phyloP scores from a whole-genome alignment of 164 flowering plant genomes.

The Vitis cinerea region DNA sequence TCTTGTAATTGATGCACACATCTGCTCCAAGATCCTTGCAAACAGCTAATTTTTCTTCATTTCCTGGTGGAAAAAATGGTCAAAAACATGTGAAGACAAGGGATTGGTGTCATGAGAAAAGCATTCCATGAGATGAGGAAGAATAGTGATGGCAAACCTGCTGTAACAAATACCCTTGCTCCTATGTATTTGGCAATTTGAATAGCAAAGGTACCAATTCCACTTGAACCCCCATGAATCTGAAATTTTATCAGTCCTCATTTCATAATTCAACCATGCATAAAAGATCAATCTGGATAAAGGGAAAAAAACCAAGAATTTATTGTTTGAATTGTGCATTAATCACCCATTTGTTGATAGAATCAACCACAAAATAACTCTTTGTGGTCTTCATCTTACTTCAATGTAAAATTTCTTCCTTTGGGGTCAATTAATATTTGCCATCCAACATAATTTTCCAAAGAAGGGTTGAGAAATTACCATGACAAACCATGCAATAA shows the following conservation, averaged over 20 bases:
- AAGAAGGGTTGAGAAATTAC: no score
- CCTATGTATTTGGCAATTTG: slow-evolving; percentile 83
- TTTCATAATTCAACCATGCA: background rate
- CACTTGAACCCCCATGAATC: slow-evolving; percentile 97
- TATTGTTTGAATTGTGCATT: background rate
- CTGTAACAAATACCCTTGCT: slow-evolving; percentile 78
- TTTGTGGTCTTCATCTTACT: background rate
- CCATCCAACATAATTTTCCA: no score
- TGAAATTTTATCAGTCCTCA: slow-evolving; percentile 25
- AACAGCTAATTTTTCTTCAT: slow-evolving; percentile 65
- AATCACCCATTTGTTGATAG: background rate
- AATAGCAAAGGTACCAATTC: slow-evolving; percentile 94
- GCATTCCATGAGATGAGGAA: background rate
- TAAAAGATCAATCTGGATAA: background rate
- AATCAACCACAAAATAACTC: background rate
- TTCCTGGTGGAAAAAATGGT: slow-evolving; percentile 40
- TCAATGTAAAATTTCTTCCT: background rate
- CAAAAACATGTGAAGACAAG: background rate
- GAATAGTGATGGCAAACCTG: slow-evolving; percentile 47
- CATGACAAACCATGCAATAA: no score
- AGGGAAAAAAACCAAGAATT: background rate
- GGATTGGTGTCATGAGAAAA: background rate
- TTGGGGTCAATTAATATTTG: no score
- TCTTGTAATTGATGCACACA: slow-evolving; percentile 92
- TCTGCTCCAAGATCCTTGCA: slow-evolving; percentile 95